These are phyloP conservation scores for Hyphopichia wangnamkhiaoensis DNA, from an alignment of 1,139 yeast genomes.

Conservation along the genomic window DNA sequence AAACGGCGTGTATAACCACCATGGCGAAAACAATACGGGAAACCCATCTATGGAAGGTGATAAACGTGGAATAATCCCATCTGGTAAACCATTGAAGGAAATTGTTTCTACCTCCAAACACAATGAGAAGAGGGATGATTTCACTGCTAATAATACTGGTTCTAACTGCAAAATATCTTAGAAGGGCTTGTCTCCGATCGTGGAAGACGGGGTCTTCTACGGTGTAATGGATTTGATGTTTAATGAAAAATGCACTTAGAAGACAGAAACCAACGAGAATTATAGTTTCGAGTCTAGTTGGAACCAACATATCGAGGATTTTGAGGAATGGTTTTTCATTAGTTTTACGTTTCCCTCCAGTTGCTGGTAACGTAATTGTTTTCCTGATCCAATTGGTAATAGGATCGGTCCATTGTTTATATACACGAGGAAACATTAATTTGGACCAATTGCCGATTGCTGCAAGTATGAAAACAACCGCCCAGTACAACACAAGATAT, in stretches of 20 bases:
- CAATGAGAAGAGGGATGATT: constrained; percentile 51
- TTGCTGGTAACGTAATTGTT: constrained; percentile 30
- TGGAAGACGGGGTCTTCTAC: constrained; percentile 33
- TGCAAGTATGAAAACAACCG: constrained; percentile 22
- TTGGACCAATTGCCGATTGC: constrained; percentile 37
- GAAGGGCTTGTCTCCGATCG: constrained; percentile 14
- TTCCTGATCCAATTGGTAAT: constrained; percentile 26
- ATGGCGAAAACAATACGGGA: constrained; percentile 49
- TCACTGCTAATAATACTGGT: constrained; percentile 58
- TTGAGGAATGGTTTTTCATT: constrained; percentile 25
- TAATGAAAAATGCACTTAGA: constrained; percentile 41
- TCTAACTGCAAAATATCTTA: constrained; percentile 52
- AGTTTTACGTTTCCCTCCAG: constrained; percentile 25
- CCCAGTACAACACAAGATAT: constrained; percentile 33
- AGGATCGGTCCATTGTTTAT: constrained; percentile 22
- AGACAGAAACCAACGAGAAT: constrained; percentile 48
- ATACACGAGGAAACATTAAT: constrained; percentile 21
- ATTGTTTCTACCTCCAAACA: constrained; percentile 66
- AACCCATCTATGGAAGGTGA: constrained; percentile 61
- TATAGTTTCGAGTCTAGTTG: constrained; percentile 64
- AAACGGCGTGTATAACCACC: constrained; percentile 39
- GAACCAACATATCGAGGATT: constrained; percentile 45
- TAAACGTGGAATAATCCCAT: constrained; percentile 60
- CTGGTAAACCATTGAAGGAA: constrained; percentile 57
- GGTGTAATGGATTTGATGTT: constrained; percentile 20